These are phyloP conservation scores for Colletotrichum salicis DNA, from an alignment of 2,329 filamentous ascomycete species.

Conservation along the genomic window DNA sequence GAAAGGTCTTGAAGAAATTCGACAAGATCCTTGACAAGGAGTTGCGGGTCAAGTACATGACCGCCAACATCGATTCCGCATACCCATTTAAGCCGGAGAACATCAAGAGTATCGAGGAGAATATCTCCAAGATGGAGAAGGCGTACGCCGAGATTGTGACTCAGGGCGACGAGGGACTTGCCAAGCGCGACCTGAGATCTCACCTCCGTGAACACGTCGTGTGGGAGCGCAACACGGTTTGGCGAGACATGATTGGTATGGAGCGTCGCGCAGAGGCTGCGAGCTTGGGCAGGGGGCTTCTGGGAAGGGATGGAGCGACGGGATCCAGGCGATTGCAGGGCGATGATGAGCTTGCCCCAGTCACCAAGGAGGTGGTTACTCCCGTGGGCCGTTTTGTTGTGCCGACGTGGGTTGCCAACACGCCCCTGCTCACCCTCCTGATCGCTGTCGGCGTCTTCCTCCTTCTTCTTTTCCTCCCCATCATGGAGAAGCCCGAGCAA, in stretches of 20 bases:
- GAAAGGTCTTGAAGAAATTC: conserved; percentile 97
- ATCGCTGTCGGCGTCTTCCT: conserved; percentile 78
- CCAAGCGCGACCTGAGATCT: conserved; percentile 86
- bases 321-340: conserved; percentile 81
- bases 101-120: conserved; percentile 74
- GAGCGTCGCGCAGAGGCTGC: conserved; percentile 95
- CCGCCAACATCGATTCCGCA: conserved; percentile 76
- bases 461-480: conserved; percentile 77
- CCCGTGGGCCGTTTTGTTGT: conserved; percentile 81
- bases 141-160: conserved; percentile 86
- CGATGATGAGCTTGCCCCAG: conserved; percentile 74
- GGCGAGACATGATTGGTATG: conserved; percentile 98
- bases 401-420: conserved; percentile 85
- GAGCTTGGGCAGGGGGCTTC: conserved; percentile 85
- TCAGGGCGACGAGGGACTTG: conserved; percentile 78
- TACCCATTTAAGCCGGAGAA: conserved; percentile 84
- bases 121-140: conserved; percentile 79
- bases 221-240: conserved; percentile 98
- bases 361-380: conserved; percentile 77
- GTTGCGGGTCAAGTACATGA: conserved; percentile 81
- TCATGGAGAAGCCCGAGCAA: conserved; percentile 88
- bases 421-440: conserved; percentile 82
- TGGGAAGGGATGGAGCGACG: conserved; percentile 78
- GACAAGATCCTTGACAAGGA: conserved; percentile 93
- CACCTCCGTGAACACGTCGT: conserved; percentile 97